Evolutionary conservation across 495 filamentous ascomycete species (phyloP).

Genomic region (Aspergillus sparsus): DNA sequence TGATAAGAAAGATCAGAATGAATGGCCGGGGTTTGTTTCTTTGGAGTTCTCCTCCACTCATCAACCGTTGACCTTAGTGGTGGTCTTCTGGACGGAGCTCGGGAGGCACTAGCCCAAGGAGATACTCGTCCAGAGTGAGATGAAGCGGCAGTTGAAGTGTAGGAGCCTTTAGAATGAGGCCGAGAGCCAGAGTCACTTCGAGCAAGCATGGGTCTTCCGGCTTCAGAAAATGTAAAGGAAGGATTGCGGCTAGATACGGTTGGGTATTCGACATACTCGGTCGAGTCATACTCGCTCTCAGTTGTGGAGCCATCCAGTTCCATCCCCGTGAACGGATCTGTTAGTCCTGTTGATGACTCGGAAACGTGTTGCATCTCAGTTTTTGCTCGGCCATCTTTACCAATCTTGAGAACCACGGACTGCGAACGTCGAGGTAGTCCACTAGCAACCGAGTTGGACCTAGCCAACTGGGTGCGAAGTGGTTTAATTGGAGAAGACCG

Average conservation of each 20-base stretch:
- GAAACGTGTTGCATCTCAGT: slow-evolving; percentile 65
- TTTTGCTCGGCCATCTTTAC: slow-evolving; percentile 68
- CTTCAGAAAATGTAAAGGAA: slow-evolving; percentile 63
- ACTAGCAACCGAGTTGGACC: slow-evolving; percentile 36
- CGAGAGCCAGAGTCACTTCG: slow-evolving; percentile 58
- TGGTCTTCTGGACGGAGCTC: slow-evolving; percentile 32
- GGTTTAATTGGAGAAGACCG: slow-evolving; percentile 43
- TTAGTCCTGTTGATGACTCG: slow-evolving; percentile 43
- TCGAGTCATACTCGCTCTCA: slow-evolving; percentile 56
- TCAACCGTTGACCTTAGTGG: slow-evolving; percentile 35
- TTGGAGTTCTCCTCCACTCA: slow-evolving; percentile 40
- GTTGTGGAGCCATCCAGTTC: slow-evolving; percentile 51
- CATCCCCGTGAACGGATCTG: slow-evolving; percentile 44
- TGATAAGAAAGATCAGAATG: slow-evolving; percentile 40
- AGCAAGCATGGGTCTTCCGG: slow-evolving; percentile 46
- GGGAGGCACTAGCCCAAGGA: slow-evolving; percentile 42
- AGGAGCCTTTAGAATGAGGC: slow-evolving; percentile 53
- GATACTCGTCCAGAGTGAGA: slow-evolving; percentile 46
- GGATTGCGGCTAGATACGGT: slow-evolving; percentile 62
- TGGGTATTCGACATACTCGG: slow-evolving; percentile 66
- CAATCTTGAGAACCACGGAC: slow-evolving; percentile 68
- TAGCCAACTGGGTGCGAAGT: slow-evolving; percentile 34
- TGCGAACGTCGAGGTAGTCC: slow-evolving; percentile 39
- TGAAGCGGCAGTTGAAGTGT: slow-evolving; percentile 47
- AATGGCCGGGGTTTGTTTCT: slow-evolving; percentile 37